Evolutionary conservation across 352 stramenopile genomes (phyloP).

Genomic region (Phytophthora hybrid): DNA sequence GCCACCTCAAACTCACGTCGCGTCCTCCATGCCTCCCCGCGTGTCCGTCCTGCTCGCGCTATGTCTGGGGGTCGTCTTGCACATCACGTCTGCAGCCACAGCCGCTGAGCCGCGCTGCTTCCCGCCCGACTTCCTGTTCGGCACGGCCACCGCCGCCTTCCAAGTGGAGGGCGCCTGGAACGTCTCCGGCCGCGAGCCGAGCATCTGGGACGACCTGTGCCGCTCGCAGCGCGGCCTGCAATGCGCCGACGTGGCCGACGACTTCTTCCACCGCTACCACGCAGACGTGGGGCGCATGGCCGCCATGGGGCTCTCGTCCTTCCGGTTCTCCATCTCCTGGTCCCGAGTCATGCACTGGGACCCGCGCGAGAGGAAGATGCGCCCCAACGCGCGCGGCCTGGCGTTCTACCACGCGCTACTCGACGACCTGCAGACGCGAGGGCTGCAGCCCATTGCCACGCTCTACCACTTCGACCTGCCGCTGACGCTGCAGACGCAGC

Average conservation of each 20-base stretch:
- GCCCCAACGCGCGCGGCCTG: slow-evolving; percentile 31
- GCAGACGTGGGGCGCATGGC: slow-evolving; percentile 91
- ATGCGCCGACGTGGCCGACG: slow-evolving; percentile 86
- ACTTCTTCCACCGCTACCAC: slow-evolving; percentile 88
- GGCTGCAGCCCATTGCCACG: slow-evolving; percentile 91
- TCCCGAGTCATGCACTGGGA: slow-evolving; percentile 47
- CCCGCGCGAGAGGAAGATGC: slow-evolving; percentile 22
- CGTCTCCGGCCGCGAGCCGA: slow-evolving; percentile 28
- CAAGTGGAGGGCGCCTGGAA: slow-evolving; percentile 38
- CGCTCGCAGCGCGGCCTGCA: slow-evolving; percentile 51
- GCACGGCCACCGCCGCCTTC: slow-evolving; percentile 31
- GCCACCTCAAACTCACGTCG: neutral
- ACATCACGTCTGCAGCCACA: neutral
- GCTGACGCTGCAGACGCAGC: slow-evolving; percentile 79
- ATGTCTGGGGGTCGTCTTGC: slow-evolving; percentile 11
- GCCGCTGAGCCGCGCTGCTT: slow-evolving; percentile 50
- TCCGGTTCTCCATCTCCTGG: slow-evolving; percentile 68
- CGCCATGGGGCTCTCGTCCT: slow-evolving; percentile 86
- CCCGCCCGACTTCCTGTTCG: slow-evolving; percentile 44
- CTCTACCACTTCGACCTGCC: slow-evolving; percentile 97
- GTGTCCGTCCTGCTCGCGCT: neutral
- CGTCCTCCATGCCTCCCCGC: neutral
- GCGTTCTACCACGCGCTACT: slow-evolving; percentile 88
- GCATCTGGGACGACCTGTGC: slow-evolving; percentile 43
- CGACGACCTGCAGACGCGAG: slow-evolving; percentile 69